phyloP scores from a whole-genome alignment of 1,139 yeast genomes.

The Pichia sp. region DNA sequence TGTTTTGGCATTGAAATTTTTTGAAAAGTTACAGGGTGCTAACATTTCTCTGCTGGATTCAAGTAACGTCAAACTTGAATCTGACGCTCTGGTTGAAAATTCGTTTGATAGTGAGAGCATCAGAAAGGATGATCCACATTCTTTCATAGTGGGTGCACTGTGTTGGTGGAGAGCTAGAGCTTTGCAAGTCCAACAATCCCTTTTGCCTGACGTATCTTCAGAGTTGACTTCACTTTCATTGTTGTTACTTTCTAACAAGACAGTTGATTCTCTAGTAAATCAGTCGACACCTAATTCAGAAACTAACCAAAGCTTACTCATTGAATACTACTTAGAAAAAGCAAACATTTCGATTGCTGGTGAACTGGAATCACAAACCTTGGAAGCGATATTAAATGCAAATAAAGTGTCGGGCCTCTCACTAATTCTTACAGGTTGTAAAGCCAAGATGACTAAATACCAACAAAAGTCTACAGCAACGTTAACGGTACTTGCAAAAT shows the following conservation, averaged over 20 bases:
- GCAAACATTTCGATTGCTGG: slow-evolving; percentile 61
- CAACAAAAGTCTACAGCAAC: slow-evolving; percentile 71
- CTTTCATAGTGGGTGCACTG: slow-evolving; percentile 43
- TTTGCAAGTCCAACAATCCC: slow-evolving; percentile 55
- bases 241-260: slow-evolving; percentile 36
- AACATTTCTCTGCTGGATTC: slow-evolving; percentile 32
- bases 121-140: slow-evolving; percentile 19
- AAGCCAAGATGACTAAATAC: slow-evolving; percentile 81
- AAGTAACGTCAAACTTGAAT: slow-evolving; percentile 16
- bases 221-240: slow-evolving; percentile 42
- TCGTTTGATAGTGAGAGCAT: slow-evolving; percentile 17
- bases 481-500: slow-evolving; percentile 73
- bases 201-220: slow-evolving; percentile 56
- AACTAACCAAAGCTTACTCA: slow-evolving; percentile 35
- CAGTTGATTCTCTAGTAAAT: slow-evolving; percentile 35
- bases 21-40: slow-evolving; percentile 45
- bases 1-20: slow-evolving; percentile 43
- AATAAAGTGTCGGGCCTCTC: slow-evolving; percentile 55
- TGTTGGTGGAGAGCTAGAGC: slow-evolving; percentile 76
- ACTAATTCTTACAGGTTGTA: slow-evolving; percentile 76
- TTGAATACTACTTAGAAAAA: slow-evolving; percentile 57
- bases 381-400: slow-evolving; percentile 50
- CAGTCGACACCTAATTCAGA: slow-evolving; percentile 23
- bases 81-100: slow-evolving; percentile 26
- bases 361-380: slow-evolving; percentile 53